Evolutionary conservation across 176 grass and related monocot genomes (phyloP).

Genomic region (Typha latifolia): DNA sequence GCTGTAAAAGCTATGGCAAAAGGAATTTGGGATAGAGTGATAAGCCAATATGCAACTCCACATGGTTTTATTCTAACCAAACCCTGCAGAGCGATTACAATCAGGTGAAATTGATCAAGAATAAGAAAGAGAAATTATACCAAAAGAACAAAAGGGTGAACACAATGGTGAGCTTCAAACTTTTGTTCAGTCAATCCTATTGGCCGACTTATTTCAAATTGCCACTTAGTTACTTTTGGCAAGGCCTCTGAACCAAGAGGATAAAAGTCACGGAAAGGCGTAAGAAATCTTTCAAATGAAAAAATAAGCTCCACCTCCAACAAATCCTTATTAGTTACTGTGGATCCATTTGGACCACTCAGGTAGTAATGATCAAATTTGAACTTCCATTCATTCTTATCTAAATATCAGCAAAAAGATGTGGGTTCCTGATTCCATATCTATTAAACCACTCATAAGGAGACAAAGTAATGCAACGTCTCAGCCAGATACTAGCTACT

Average conservation of each 20-base stretch:
- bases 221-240: too few relatives aligned
- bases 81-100: constrained; percentile 37
- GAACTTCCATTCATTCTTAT: not conserved
- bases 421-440: not conserved
- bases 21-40: constrained; percentile 56
- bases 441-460: not conserved
- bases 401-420: not conserved
- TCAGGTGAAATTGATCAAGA: not conserved
- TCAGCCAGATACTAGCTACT: too few relatives aligned
- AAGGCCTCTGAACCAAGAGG: too few relatives aligned
- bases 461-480: not conserved
- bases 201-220: too few relatives aligned
- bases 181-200: too few relatives aligned
- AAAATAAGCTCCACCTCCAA: too few relatives aligned
- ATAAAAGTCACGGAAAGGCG: too few relatives aligned
- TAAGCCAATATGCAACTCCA: constrained; percentile 49
- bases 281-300: too few relatives aligned
- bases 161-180: too few relatives aligned
- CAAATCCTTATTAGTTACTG: too few relatives aligned
- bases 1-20: constrained; percentile 54
- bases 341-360: too few relatives aligned
- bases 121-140: not conserved
- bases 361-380: not conserved
- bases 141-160: not conserved
- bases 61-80: constrained; percentile 52